Evolutionary conservation across 345 rosid species (phyloP), one percentile per base, ranked within the genome.

Genomic region (Microcos paniculata): DNA sequence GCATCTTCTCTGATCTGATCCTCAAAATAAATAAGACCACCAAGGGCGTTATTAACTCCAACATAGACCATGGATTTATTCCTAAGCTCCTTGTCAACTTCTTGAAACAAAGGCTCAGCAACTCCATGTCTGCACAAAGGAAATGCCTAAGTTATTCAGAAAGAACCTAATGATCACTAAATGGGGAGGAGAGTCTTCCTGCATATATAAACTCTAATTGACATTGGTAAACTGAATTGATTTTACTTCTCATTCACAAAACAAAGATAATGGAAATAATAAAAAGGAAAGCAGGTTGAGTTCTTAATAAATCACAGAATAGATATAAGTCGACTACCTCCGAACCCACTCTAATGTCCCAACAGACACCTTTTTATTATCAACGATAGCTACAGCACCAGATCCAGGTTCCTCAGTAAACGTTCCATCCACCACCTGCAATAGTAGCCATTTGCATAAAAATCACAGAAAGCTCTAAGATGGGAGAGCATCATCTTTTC

Each of bases 1-100:
- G 98, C 98, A 87, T 95, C 99, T 77, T 93, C 97, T 82, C 99
- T 87, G 73, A 95, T 83, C 83, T 86, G 91, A 87, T 95, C 99
- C 85, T 90, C 96, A 61, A 93, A 81, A 82, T 88, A 91, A 66
- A 95, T 88, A 71, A 87, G 83, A 77, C 96, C 99, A 78, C 90
- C 93, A 70, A 93, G 93, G 61, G 86, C 76, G 69, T 86, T 80
- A 76, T 93, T 91, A 61, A 95, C 91, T 68, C 93, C 99, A 70
- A 95, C 86, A 74, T 90, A 95, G 75, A 89, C 96, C 80, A 88
- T 81, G 73, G 97, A 93, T 83, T 95, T 91, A 80, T 84, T 89
- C 67, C 76, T 84, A 69, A 69, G 80, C 78, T 87, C 91, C 59
- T 87, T 87, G 70, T 84, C 91, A 66, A 78, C 58, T 77, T 82